Base-by-base conservation (phyloP, 495 filamentous ascomycete species). In the Neurospora sp. region DNA sequence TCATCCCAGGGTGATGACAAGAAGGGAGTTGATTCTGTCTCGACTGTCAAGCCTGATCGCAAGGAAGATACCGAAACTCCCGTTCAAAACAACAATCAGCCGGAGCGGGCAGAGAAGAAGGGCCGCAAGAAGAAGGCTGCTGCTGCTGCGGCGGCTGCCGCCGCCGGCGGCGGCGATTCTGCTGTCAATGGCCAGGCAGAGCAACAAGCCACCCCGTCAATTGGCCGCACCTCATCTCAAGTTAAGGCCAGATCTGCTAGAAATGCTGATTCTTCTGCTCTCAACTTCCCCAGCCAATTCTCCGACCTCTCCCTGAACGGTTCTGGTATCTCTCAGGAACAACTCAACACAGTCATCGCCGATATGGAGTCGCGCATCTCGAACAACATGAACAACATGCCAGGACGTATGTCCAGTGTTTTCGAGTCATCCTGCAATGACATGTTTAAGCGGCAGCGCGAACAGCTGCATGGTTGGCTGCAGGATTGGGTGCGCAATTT, bases 71-170 rank as follows among this genome's bases (percentile, higher is more conserved):
- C 73, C 9, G 81, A 83, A 27, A 80, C 82, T 3, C 80, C 83
- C n/a, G 76, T 72, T 39, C 81, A 77, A 20, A 61, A 61, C 6
- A 61, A 61, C 53, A 61, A 61, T 27, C 81, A 82, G 70, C 73
- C 80, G 12, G 85, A 86, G 71, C 83, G 81, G 74, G 72, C 74
- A 14, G 85, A 86, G 75, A 84, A 83, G 79, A 86, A 85, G 70
- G 76, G 80, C 20, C 78, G 84, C 31, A 85, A 82, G 78, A 85
- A 85, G 80, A 85, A 83, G 76, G 80, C 78, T 38, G 80, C 80
- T 14, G 79, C 78, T 18, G 77, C 77, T 16, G 79, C 78, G 0
- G 74, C 78, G 0, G 80, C 77, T 3, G 81, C 79, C 0, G 76
- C 77, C 1, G 80, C 79, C 22, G 77, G 80, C 3, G 80, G 78